Evolutionary conservation across 2,329 filamentous ascomycete species (phyloP), one percentile per base, ranked within the genome.

Genomic region (Aspergillus puulaauensis): DNA sequence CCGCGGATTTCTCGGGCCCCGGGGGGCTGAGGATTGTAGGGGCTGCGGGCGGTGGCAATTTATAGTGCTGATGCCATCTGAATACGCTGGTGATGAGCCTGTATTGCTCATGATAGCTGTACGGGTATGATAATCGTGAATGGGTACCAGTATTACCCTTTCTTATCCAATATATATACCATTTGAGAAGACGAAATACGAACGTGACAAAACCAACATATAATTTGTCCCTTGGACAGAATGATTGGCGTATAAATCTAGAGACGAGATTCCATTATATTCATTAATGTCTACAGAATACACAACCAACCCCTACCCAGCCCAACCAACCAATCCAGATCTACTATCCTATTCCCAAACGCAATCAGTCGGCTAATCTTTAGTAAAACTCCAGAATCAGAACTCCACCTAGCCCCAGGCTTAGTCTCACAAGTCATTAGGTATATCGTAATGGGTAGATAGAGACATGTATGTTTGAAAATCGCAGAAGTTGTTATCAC

Each of bases 1-100:
- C 75, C 37, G 71, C 74, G 17, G 78, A 80, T 65, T 73, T 72
- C 8, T 68, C 68, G 44, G 71, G 70, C 27, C 68, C 74, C 23
- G 75, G 73, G 3, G 78, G 78, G 4, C 66, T 81, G 66, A 79
- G 75, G 66, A 80, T 81, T 65, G 72, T 81, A 24, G 79, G 79
- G 43, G 78, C 77, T 51, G 77, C 70, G 41, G 77, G 76, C 51
- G 77, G 76, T 53, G 77, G 75, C 19, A 66, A 66, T 21, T 57
- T 75, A 41, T 75, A 19, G 48, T 39, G 14, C 11, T 4, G 19
- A 35, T 11, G 24, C 21, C 37, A 37, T 6, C 41, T 37, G 35
- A 37, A 37, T n/a, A 9, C 35, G 3, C 35, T 7, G 35, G 7
- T 6, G 5, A n/a, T 11, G 9, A n/a, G 14, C 27, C 6, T 27